Base-by-base conservation (phyloP, 768 basidiomycete genomes). In the Pulveroboletus frians region DNA sequence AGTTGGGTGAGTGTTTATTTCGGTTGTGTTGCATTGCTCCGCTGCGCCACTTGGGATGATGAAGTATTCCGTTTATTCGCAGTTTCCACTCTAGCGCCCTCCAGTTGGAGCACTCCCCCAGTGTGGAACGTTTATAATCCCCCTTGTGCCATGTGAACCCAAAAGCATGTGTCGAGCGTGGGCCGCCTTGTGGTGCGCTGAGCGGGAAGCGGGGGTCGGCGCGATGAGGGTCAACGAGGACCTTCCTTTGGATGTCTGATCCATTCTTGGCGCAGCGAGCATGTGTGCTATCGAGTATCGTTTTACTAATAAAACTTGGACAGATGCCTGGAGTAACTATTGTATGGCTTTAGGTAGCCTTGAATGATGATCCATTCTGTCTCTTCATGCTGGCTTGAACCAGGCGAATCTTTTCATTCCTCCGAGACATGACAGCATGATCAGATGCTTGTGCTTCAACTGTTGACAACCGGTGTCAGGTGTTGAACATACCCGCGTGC, bases 161-260 rank as follows among this genome's bases (percentile, higher is more conserved):
- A 79, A 78, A 75, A 77, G 71, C 69, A 73, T 69, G 68, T 64
- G 70, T 63, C 68, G 70, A 73, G 80, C 56, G 82, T 79, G 83
- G 85, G 83, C 85, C 78, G 72, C 77, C 77, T 60, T 64, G 43
- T 20, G 58, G 81, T 81, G 81, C 83, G 85, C 84, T 88, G 81
- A 73, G 73, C 73, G 77, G 73, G 65, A 84, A 74, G 79, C 73
- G 79, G 80, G 77, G 84, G 85, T 85, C 66, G 84, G 74, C 74
- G 71, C 72, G 65, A 78, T 88, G 85, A 74, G 81, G 75, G 85
- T 65, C 69, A 59, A 60, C 23, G 73, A 78, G 69, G 74, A 81
- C 80, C 86, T 86, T 88, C 85, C 85, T 84, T 86, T 84, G 85
- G 85, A 88, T 88, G 85, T 87, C 85, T 87, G 85, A 87, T 68